Evolutionary conservation across 331 rosid species (phyloP), one percentile per base, ranked within the genome.

Genomic region (Pyracantha coccinea): DNA sequence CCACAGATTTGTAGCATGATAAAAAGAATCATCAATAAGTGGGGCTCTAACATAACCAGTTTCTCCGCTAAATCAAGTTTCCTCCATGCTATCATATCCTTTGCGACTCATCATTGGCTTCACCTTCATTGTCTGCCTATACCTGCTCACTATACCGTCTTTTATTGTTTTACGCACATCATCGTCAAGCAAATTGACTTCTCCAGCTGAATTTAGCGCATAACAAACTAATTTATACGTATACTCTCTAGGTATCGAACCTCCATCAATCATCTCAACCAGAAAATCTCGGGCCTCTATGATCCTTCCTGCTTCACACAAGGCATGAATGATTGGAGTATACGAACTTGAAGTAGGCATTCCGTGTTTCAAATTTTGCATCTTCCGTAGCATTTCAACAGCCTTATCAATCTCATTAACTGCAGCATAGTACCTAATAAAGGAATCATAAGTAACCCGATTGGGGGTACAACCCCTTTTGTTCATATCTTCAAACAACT

Each of bases 341-440:
- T 89, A 94, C 0, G 88, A 88, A 83, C 96, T 90, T 6, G 89
- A 89, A 65, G 86, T 53, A 11, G 95, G 89, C 33, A 54, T 14
- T 14, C 92, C 95, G 62, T 84, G 84, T 17, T 83, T 86, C 86
- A 79, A 78, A 38, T 72, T 76, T 73, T 81, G 88, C 99, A 92
- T 91, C 64, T 78, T 76, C 84, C 92, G 68, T 24, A 94, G 66
- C 90, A 90, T 84, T 54, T 87, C 92, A 75, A 90, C 70, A n/a
- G 89, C 97, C 69, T 80, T 87, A 68, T 88, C 93, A 79, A 90
- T 85, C 88, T 94, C 97, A 77, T 94, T 90, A 7, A 92, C 95
- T 35, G 82, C 88, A 80, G 96, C 82, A 63, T 74, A 90, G 84
- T 92, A 94, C 54, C 99, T 83, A 76, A 94, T 81, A 25, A 94